Evolutionary conservation across 768 basidiomycete species (phyloP).

Genomic region (Tephrocybe sp.): DNA sequence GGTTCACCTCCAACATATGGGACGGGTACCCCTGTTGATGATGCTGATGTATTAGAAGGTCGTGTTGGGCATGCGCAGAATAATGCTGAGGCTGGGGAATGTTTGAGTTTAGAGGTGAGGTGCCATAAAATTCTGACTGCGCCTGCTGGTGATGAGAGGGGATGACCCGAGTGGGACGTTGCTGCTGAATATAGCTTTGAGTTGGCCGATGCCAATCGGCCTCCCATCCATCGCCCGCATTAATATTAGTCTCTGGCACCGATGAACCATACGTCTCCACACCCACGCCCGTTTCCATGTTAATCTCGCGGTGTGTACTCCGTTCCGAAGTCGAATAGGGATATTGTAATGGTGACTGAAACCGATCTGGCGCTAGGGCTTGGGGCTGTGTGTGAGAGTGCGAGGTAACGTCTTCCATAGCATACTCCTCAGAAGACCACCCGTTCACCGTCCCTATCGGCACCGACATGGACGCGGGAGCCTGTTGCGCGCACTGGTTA

Average conservation of each 20-base stretch:
- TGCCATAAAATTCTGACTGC: too few species aligned
- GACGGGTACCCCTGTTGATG: background rate
- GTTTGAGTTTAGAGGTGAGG: too few species aligned
- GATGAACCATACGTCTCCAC: background rate
- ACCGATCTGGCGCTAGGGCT: background rate
- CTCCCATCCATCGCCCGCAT: conserved; percentile 1
- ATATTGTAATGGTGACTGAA: conserved; percentile 7
- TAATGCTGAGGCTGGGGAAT: conserved; percentile 12
- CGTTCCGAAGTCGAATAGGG: conserved; percentile 19
- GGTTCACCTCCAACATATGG: background rate
- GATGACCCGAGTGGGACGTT: background rate
- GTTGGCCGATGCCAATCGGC: background rate
- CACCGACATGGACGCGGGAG: too few species aligned
- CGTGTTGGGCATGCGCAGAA: conserved; percentile 10
- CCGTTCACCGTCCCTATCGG: background rate
- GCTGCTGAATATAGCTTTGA: background rate
- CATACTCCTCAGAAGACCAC: conserved; percentile 2
- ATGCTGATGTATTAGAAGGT: background rate
- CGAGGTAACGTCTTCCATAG: background rate
- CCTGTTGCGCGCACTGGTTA: too few species aligned
- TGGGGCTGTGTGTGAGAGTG: background rate
- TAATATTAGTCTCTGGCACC: too few species aligned
- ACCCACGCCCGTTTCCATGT: background rate
- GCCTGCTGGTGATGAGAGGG: too few species aligned
- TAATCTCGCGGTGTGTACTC: conserved; percentile 10